phyloP scores from a whole-genome alignment of 768 basidiomycete genomes.

The Pisolithus marmoratus region DNA sequence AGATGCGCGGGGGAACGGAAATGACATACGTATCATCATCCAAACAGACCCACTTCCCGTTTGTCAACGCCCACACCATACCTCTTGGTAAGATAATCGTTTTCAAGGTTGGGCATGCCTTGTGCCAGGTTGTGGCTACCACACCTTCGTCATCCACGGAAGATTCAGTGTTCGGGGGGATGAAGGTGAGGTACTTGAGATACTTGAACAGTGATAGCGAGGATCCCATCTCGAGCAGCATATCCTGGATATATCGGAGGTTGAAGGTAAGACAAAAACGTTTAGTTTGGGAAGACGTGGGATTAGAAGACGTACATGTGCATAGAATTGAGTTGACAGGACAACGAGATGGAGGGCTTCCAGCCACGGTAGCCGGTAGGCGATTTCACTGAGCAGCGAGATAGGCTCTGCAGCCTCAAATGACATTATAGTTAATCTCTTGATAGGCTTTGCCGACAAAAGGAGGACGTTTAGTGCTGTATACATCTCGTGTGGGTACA shows the following conservation, averaged over 20 bases:
- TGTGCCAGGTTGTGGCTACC: constrained; percentile 52
- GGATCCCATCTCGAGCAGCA: constrained; percentile 36
- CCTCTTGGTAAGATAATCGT: constrained; percentile 64
- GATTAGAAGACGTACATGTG: constrained; percentile 32
- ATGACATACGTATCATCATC: constrained; percentile 12
- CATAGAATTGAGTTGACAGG: constrained; percentile 40
- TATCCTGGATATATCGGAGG: constrained; percentile 26
- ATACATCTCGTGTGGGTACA: constrained; percentile 37
- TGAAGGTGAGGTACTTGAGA: constrained; percentile 51
- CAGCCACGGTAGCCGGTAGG: constrained; percentile 40
- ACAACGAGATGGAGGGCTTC: constrained; percentile 61
- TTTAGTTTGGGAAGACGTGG: neutral
- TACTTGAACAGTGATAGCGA: constrained; percentile 39
- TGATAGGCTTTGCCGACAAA: constrained; percentile 34
- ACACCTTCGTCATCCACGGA: constrained; percentile 37
- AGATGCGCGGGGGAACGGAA: neutral
- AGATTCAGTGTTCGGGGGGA: constrained; percentile 35
- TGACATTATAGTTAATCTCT: constrained; percentile 52
- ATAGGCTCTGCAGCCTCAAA: constrained; percentile 45
- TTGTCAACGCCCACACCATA: constrained; percentile 48
- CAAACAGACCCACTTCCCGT: constrained; percentile 19
- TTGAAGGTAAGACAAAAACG: no score
- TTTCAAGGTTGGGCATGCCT: constrained; percentile 51
- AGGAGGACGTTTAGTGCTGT: constrained; percentile 40
- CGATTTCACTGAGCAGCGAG: constrained; percentile 42